Base-by-base conservation (phyloP, 2,329 filamentous ascomycete genomes). In the Paecilomyces sp. region DNA sequence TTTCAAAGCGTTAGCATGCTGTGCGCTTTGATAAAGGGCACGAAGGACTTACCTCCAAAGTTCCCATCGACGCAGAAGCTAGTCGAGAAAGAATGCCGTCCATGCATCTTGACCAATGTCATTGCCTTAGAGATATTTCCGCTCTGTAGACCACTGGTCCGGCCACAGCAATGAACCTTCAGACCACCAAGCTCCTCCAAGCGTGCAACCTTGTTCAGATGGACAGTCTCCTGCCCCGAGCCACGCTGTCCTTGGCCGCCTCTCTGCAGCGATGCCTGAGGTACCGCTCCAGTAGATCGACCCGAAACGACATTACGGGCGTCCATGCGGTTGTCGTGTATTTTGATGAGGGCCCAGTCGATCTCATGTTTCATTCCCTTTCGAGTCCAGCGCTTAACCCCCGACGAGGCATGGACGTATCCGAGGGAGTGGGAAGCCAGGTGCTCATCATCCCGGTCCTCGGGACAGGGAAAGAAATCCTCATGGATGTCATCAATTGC, bases 311-410 rank as follows among this genome's bases (percentile, higher is more conserved):
- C 75, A 66, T 97, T 97, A 61, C 85, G 83, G 0, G 83, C 79
- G 2, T 93, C 90, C 13, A 87, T 78, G 1, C 93, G 85, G 11
- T 87, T 83, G 3, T 87, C 80, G 11, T 88, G 80, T 63, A 97
- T 90, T 65, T 90, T 86, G 66, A 97, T 92, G 2, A 97, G 79
- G 0, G 92, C 92, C 93, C 93, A 97, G 73, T 97, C 93, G 53
- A 97, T 92, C 73, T 97, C 93, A 71, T 97, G 93, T 5, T 90
- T 80, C 25, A 95, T 78, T 3, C 88, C 87, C 62, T 88, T 81
- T 61, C 88, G 83, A 57, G 80, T 82, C 70, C 89, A 88, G 31
- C 93, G 86, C 3, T 91, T 86, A 60, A 97, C 89, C 6, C 93
- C 93, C 24, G 92, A 96, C 0, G 91, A 95, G 0, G 93, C 93